phyloP scores from a whole-genome alignment of 306 rosid genomes.

The Lupinus albus region DNA sequence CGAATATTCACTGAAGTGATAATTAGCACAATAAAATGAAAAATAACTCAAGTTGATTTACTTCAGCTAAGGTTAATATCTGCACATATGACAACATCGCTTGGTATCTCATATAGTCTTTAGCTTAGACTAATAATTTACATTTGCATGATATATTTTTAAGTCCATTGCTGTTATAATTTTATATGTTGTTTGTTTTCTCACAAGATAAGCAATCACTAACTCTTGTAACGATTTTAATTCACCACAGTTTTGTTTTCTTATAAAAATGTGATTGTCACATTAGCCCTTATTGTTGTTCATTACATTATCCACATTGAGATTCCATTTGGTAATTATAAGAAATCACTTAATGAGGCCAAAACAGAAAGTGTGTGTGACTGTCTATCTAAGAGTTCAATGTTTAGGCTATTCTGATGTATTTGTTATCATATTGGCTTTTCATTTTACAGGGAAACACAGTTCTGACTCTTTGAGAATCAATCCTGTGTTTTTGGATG shows the following conservation, averaged over 20 bases:
- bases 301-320: not conserved
- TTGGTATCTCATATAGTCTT: not conserved
- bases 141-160: not conserved
- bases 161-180: not conserved
- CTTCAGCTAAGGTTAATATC: not conserved
- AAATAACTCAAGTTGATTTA: not conserved
- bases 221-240: not conserved
- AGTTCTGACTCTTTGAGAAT: constrained; percentile 41
- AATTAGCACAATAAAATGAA: constrained; percentile 4
- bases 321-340: not conserved
- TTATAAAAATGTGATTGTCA: constrained; percentile 21
- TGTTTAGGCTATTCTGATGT: constrained; percentile 17
- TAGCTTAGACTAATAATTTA: not conserved
- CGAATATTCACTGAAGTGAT: no score
- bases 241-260: no score
- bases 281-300: not conserved
- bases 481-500: constrained; percentile 38
- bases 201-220: not conserved
- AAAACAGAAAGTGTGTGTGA: not conserved
- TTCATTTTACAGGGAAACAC: constrained; percentile 31
- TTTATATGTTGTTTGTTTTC: not conserved
- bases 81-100: not conserved
- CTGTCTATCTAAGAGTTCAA: not conserved
- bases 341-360: not conserved
- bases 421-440: constrained; percentile 12